Conservation (phyloP, 2,329 filamentous ascomycete species). For the Cordyceps tenuipes region DNA sequence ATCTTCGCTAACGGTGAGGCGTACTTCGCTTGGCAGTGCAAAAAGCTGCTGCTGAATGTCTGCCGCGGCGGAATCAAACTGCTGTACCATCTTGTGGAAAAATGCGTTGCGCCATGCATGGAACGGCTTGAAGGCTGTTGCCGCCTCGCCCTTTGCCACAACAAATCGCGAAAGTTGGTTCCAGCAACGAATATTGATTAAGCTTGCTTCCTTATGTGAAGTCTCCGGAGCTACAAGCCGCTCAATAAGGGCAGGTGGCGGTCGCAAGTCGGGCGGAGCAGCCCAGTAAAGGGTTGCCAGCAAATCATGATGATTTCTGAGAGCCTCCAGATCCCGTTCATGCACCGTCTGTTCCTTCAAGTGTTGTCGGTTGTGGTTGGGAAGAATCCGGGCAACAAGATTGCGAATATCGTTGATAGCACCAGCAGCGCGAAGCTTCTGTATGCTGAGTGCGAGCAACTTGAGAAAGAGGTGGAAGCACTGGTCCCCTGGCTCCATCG, state of each 20-base stretch:
- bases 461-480: constrained; percentile 64
- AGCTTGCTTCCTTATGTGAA: constrained; percentile 58
- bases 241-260: constrained; percentile 46
- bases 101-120: constrained; percentile 45
- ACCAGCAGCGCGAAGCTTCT: constrained; percentile 38
- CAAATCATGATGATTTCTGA: constrained; percentile 62
- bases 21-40: constrained; percentile 39
- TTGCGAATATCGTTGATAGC: constrained; percentile 52
- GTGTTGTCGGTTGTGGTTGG: constrained; percentile 58
- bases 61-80: constrained; percentile 47
- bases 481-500: constrained; percentile 45
- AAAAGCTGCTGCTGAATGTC: constrained; percentile 49
- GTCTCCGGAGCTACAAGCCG: constrained; percentile 49
- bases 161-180: constrained; percentile 52
- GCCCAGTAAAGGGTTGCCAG: constrained; percentile 60
- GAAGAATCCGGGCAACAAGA: constrained; percentile 51
- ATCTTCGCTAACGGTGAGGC: constrained; percentile 33
- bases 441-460: constrained; percentile 49
- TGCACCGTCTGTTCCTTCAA: constrained; percentile 53
- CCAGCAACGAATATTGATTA: constrained; percentile 58
- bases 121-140: constrained; percentile 40
- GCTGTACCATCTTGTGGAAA: constrained; percentile 48
- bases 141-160: constrained; percentile 37
- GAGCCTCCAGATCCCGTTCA: constrained; percentile 52
- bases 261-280: constrained; percentile 45